Evolutionary conservation across 2,329 filamentous ascomycete genomes (phyloP).

Genomic region (Xylaria hypoxylon): DNA sequence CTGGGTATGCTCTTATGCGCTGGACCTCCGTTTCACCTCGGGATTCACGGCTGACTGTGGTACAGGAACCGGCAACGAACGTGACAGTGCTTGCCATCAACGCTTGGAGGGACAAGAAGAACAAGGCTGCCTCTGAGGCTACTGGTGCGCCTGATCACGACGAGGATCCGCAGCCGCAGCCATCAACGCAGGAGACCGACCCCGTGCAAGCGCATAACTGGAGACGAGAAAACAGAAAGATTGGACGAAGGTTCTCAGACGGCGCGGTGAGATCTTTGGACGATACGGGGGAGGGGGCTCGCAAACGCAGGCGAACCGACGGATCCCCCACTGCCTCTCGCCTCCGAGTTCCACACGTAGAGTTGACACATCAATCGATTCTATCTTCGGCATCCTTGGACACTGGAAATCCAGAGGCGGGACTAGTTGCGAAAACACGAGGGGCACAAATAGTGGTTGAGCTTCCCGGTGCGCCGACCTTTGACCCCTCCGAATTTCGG

Average conservation of each 20-base stretch:
- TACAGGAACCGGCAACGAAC: conserved; percentile 47
- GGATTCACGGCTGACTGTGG: conserved; percentile 26
- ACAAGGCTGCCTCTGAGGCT: conserved; percentile 18
- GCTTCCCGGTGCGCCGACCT: conserved; percentile 33
- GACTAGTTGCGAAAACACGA: neutral
- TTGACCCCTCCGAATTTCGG: conserved; percentile 41
- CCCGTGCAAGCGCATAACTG: conserved; percentile 26
- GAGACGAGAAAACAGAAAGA: conserved; percentile 14
- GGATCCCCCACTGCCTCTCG: conserved; percentile 7
- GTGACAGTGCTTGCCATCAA: conserved; percentile 43
- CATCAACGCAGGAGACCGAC: conserved; percentile 31
- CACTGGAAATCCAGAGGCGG: neutral
- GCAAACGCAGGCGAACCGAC: conserved; percentile 32
- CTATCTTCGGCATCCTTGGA: neutral
- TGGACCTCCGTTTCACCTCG: neutral
- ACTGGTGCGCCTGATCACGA: conserved; percentile 24
- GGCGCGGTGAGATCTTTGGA: conserved; percentile 14
- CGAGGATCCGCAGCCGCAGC: conserved; percentile 15
- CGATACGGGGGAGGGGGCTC: conserved; percentile 10
- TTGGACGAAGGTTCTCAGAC: conserved; percentile 16
- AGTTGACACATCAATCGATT: neutral
- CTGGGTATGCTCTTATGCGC: conserved; percentile 59
- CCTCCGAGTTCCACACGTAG: neutral
- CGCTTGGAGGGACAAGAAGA: conserved; percentile 44
- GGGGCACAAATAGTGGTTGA: conserved; percentile 39